Evolutionary conservation across 805 yeast species (phyloP), one percentile per base, ranked within the genome.

Genomic region (Lipomyces starkeyi): DNA sequence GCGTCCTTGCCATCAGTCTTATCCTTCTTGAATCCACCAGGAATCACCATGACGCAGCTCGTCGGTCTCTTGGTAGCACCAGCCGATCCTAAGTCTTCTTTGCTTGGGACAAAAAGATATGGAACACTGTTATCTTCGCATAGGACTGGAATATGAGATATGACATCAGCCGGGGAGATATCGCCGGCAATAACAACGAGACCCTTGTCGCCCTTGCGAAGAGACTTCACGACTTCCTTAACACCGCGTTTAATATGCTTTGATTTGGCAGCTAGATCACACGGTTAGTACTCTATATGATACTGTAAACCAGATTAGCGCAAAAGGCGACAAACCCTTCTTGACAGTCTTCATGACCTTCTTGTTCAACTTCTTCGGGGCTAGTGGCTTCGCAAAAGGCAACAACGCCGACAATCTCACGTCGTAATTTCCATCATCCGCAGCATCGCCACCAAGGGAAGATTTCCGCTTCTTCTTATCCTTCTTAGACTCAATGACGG

Each of bases 21-120:
- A 43, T 32, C 29, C 37, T 91, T 86, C 80, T 87, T 87, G 69
- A 93, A 93, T 65, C 97, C 97, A 67, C 97, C 97, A 75, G 99
- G 99, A 64, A 93, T 95, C 75, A 95, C 87, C 92, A 95, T 91
- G 37, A 95, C 97, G 80, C 97, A 93, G 52, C 98, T 92, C 52
- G 99, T 95, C 74, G 99, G 98, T 85, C 99, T 90, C 85, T 95
- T 95, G 66, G 99, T 95, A 70, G 98, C 97, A 78, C 98, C 98
- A 32, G 99, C 99, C 71, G 97, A 91, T 47, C 99, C 99, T 73
- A 95, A 86, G 78, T 95, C 98, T 83, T 95, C 98, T 82, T 95
- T 95, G 61, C 98, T 93, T 76, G 99, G 99, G 71, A 95, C 87
- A 81, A 95, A 95, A 55, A 94, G 86, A 78, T 84, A 96, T 76